Percentiles rank a stretch among this genome's conserved stretches.
Conservation (phyloP, 306 rosid species). For the Vicia faba region DNA sequence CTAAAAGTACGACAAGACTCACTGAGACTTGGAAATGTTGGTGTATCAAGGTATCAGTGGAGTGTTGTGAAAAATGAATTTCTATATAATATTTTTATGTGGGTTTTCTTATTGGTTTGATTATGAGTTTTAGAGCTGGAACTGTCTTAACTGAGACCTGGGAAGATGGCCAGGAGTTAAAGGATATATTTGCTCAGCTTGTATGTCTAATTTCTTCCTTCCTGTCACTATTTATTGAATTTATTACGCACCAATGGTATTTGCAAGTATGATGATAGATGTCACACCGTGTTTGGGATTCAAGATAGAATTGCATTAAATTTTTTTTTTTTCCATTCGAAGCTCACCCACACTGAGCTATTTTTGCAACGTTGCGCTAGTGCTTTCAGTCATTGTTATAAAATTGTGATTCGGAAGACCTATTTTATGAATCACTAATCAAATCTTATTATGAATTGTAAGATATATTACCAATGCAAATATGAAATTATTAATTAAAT, state of each 20-base stretch:
- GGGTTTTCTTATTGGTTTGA: slow-evolving; percentile 26
- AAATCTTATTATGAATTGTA: no score
- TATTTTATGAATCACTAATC: no score
- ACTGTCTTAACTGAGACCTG: slow-evolving; percentile 95
- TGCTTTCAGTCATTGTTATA: neutral
- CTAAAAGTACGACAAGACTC: slow-evolving; percentile 97
- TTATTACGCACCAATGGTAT: slow-evolving; percentile 12
- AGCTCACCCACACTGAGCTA: neutral
- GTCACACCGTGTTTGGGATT: neutral
- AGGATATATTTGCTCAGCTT: slow-evolving; percentile 89
- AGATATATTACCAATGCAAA: neutral
- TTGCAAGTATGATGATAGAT: slow-evolving; percentile 15
- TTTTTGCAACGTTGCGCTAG: neutral
- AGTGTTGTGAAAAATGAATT: slow-evolving; percentile 11
- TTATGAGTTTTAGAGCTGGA: slow-evolving; percentile 83
- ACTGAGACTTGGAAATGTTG: slow-evolving; percentile 96
- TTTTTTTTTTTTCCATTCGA: neutral
- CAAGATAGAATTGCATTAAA: neutral
- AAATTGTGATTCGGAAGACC: neutral
- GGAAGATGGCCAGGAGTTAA: slow-evolving; percentile 99
- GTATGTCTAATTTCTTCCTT: slow-evolving; percentile 55
- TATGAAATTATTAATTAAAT: neutral
- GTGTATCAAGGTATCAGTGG: slow-evolving; percentile 75
- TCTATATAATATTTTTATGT: slow-evolving; percentile 17
- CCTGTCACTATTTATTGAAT: slow-evolving; percentile 20